These are phyloP conservation scores for Hondaea fermentalgiana DNA, from an alignment of 108 stramenopile species.

Conservation along the genomic window DNA sequence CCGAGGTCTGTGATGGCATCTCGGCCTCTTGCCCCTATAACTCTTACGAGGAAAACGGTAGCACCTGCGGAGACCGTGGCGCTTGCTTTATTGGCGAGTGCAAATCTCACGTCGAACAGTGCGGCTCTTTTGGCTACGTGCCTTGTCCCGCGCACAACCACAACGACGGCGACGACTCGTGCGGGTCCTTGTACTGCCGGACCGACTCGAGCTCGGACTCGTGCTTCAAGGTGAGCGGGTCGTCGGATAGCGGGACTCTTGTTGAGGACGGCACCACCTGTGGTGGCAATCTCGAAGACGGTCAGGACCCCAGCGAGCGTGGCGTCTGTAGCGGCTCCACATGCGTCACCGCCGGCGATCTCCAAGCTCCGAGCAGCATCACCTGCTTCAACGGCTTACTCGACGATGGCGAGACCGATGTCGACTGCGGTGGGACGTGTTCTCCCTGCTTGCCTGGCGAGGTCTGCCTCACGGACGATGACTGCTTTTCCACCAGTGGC, in stretches of 20 bases:
- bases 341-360: not conserved
- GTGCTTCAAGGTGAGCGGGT: not conserved
- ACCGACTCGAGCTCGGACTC: not conserved
- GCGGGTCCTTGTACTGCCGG: not conserved
- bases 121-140: not conserved
- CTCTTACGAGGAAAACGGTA: not conserved
- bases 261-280: constrained; percentile 3
- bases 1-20: not conserved
- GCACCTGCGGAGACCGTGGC: not conserved
- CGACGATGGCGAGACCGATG: constrained; percentile 17
- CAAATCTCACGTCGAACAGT: not conserved
- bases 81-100: not conserved
- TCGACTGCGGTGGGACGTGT: constrained; percentile 20
- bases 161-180: not conserved
- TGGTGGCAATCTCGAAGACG: not conserved
- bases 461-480: not conserved
- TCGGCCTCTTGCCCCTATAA: not conserved
- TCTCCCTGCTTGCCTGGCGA: not conserved
- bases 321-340: not conserved
- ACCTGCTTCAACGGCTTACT: constrained; percentile 19
- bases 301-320: not conserved
- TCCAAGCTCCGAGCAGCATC: not conserved
- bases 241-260: not conserved
- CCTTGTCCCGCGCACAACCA: not conserved
- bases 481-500: not conserved